Evolutionary conservation across 345 rosid genomes (phyloP), one percentile per base, ranked within the genome.

Genomic region (Gynandropsis gynandra): DNA sequence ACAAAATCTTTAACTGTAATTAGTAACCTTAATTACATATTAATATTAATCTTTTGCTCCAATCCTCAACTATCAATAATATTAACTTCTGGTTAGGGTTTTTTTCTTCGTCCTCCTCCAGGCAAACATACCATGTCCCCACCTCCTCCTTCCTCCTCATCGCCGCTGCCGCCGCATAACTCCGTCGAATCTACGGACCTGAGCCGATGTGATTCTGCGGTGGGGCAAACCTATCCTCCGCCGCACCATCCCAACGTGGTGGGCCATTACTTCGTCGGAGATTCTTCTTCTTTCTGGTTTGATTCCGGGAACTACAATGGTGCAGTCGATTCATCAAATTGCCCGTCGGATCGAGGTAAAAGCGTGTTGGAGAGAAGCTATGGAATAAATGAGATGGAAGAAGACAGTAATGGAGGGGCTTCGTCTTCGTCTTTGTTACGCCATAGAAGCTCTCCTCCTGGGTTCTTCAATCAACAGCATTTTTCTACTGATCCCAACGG

Each of bases 381-480:
- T 27, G 86, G 76, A 9, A 41, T 72, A 21, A 58, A 70, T 51
- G 17, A 36, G 13, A 36, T 36, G n/a, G 77, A 77, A 31, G 56
- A 58, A 27, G 56, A 61, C 5, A 62, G 51, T 10, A 59, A 16
- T 49, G 51, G 50, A 15, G 27, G 50, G 15, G 44, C 72, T 64
- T 74, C 76, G 36, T 67, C 80, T 42, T 57, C 71, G 18, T 76
- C 83, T 52, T 70, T 87, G 79, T 59, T 80, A 37, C 53, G 96
- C 50, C 98, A 92, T 27, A 72, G 77, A 55, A 92, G 98, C 77
- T 92, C 98, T 14, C 95, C 98, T 1, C 89, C 95, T 8, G 96
- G 93, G 11, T 82, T 92, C 53, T 72, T 74, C 4, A 68, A 66
- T 50, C 65, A 66, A 24, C 56, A 52, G 53, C 65, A 59, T 24